Evolutionary conservation across 345 rosid genomes (phyloP).

Genomic region (Citrus sinensis): DNA sequence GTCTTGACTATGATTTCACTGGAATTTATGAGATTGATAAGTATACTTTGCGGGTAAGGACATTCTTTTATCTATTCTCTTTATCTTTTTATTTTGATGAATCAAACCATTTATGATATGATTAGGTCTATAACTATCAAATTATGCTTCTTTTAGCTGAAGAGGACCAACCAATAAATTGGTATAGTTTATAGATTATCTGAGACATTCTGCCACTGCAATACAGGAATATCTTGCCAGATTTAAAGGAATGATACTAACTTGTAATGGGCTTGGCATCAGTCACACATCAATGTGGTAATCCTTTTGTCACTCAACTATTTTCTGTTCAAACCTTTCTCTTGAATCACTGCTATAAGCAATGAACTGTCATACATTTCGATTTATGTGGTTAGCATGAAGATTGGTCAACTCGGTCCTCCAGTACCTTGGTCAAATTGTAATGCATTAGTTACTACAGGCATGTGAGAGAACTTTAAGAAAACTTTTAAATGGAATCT

Average conservation of each 20-base stretch:
- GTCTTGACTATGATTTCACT: constrained; percentile 72
- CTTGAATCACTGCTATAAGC: not conserved
- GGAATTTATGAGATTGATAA: constrained; percentile 80
- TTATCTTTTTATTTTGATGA: not conserved
- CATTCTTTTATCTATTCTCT: not conserved
- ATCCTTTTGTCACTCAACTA: constrained; percentile 7
- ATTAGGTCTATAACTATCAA: not conserved
- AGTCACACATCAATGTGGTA: constrained; percentile 61
- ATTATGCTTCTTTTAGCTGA: constrained; percentile 1
- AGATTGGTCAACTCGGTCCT: not conserved
- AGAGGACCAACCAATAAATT: not conserved
- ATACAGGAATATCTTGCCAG: constrained; percentile 80
- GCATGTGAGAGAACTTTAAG: not conserved
- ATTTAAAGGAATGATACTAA: constrained; percentile 88
- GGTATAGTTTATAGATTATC: constrained; percentile 2
- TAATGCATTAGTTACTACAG: not conserved
- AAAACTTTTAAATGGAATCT: not conserved
- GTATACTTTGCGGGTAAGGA: constrained; percentile 68
- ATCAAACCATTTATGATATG: constrained; percentile 1
- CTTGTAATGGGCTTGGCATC: constrained; percentile 91
- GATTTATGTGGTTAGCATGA: not conserved
- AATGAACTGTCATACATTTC: not conserved
- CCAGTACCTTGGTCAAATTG: not conserved
- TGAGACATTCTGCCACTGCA: constrained; percentile 6
- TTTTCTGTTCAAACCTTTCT: not conserved